These are phyloP conservation scores for Raffaelea ambrosiae DNA, from an alignment of 2,329 filamentous ascomycete genomes.

Conservation along the genomic window DNA sequence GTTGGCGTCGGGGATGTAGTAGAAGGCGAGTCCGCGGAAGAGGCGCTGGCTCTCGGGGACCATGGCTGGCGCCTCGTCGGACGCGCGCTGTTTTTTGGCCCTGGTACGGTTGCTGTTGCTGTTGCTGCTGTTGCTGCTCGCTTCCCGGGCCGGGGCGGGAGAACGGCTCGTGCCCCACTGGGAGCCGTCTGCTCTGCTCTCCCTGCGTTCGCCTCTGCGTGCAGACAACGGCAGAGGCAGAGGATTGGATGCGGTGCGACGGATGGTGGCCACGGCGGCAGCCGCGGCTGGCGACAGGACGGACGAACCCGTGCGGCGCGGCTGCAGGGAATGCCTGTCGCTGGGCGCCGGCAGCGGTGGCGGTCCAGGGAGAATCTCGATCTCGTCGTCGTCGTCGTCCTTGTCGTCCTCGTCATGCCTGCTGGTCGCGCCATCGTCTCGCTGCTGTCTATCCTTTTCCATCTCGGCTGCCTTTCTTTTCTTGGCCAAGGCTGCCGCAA, in stretches of 20 bases:
- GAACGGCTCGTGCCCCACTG: no score
- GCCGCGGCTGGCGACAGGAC: background rate
- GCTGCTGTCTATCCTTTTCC: background rate
- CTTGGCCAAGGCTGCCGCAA: background rate
- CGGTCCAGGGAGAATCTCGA: background rate
- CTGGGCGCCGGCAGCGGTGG: background rate
- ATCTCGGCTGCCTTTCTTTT: background rate
- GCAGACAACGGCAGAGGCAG: background rate
- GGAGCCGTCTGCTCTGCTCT: no score
- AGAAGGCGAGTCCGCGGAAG: conserved; percentile 55
- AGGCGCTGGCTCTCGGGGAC: conserved; percentile 46
- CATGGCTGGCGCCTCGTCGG: conserved; percentile 22
- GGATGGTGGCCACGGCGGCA: background rate
- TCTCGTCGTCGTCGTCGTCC: background rate
- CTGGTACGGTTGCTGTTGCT: conserved; percentile 7
- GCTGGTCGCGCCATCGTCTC: background rate
- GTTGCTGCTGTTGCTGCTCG: background rate
- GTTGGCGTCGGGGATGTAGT: conserved; percentile 77
- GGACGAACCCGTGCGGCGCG: conserved; percentile 16
- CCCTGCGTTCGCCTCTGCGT: no score
- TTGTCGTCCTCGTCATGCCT: background rate
- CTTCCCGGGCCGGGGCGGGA: no score
- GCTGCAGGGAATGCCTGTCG: conserved; percentile 12
- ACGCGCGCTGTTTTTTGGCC: conserved; percentile 38
- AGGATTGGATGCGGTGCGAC: conserved; percentile 5